phyloP scores from a whole-genome alignment of 2,329 filamentous ascomycete genomes.

The Scleromitrula shiraiana region DNA sequence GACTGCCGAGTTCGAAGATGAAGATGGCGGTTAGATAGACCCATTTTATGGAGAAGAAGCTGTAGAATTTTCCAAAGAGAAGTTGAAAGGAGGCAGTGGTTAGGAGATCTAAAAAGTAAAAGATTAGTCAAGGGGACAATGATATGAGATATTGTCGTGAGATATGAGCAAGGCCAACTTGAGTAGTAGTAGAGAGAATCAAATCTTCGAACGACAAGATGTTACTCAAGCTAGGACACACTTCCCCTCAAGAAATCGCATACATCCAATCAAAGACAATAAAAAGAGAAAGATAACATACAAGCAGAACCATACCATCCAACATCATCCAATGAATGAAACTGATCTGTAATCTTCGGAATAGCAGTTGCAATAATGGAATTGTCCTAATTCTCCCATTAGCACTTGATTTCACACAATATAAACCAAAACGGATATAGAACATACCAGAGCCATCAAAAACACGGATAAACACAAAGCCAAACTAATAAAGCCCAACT shows the following conservation, averaged over 20 bases:
- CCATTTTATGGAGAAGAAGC: conserved; percentile 28
- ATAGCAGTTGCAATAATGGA: conserved; percentile 40
- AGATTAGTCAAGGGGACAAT: too few relatives aligned
- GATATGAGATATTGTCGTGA: too few relatives aligned
- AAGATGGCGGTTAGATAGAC: conserved; percentile 29
- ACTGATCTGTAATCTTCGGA: conserved; percentile 44
- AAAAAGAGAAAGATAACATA: conserved; percentile 31
- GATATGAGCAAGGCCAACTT: too few relatives aligned
- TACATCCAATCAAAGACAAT: neutral
- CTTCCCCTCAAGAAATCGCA: neutral
- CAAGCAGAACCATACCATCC: conserved; percentile 53
- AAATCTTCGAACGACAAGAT: too few relatives aligned
- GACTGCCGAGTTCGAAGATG: conserved; percentile 30
- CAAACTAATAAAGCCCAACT: conserved; percentile 23
- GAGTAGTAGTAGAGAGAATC: too few relatives aligned
- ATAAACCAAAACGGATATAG: too few relatives aligned
- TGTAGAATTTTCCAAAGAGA: conserved; percentile 29
- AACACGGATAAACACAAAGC: conserved; percentile 27
- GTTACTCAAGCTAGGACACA: neutral
- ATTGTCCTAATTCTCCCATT: conserved; percentile 1
- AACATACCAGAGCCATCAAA: conserved; percentile 19
- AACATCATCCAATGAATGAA: conserved; percentile 40
- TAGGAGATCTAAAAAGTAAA: neutral
- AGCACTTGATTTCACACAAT: neutral
- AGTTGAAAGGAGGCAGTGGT: conserved; percentile 15